Evolutionary conservation across 225 moss, liverwort and hornwort species (phyloP), one percentile per base, ranked within the genome.

Genomic region (Pleurozium schreberi): DNA sequence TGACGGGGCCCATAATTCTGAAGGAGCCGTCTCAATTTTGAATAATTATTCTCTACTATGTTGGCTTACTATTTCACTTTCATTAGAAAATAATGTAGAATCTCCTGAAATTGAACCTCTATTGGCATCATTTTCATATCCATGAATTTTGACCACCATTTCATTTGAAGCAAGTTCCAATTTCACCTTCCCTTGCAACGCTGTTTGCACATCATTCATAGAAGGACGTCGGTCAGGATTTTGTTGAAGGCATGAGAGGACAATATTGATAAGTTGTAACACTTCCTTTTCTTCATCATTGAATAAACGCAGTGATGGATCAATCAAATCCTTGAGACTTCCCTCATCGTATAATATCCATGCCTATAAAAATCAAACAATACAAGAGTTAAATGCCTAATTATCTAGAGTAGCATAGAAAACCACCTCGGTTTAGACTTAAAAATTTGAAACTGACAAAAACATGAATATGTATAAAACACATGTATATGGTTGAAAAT

Each of bases 361-460:
- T 69, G 69, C 69, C 69, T 69, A 25, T 23, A 40, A 69, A 69
- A 6, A 69, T 4, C 25, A 69, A 69, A 40, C 69, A 69, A 69
- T 22, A 14, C 2, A 13, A 40, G 2, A 40, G 1, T n/a, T 69
- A 22, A 40, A 12, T 4, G 0, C 0, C 13, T 69, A 23, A 25
- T 25, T 38, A n/a, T n/a, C n/a, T n/a, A 69, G 20, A 22, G n/a
- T n/a, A 23, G 7, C 40, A 4, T 7, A 40, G 38, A 40, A 40
- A 67, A 69, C n/a, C 2, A 11, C 31, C 6, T n/a, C n/a, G 23
- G 23, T 40, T 40, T 40, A n/a, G 22, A 68, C n/a, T 21, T n/a
- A 40, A 4, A n/a, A 12, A n/a, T 12, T 12, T 22, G 23, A 69
- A 69, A 7, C 4, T 13, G 3, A 68, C 11, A 68, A n/a, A 36